Conservation (phyloP, 495 filamentous ascomycete species). For the Penicillium coffeae region DNA sequence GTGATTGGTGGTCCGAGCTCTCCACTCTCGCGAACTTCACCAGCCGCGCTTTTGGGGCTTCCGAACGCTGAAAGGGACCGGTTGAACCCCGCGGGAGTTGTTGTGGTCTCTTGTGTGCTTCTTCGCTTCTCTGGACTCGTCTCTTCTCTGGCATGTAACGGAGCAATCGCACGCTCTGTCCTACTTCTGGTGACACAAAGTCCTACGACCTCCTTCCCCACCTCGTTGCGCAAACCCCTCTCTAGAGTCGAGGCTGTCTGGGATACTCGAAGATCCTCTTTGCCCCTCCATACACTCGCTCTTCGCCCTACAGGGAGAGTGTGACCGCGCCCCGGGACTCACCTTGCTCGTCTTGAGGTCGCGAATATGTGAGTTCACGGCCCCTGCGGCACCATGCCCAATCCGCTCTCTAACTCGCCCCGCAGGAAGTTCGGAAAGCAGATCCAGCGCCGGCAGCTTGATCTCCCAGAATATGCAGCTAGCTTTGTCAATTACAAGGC, state of each 20-base stretch:
- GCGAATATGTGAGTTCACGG: slow-evolving; percentile 31
- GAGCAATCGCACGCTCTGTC: slow-evolving; percentile 1
- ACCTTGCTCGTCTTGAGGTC: slow-evolving; percentile 17
- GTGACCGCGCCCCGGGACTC: slow-evolving; percentile 9
- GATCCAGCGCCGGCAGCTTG: slow-evolving; percentile 96
- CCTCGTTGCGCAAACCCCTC: slow-evolving; percentile 14
- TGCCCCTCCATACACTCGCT: slow-evolving; percentile 1
- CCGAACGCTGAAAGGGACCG: neutral
- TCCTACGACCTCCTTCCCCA: slow-evolving; percentile 25
- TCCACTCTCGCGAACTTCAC: slow-evolving; percentile 14
- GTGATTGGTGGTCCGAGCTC: slow-evolving; percentile 22
- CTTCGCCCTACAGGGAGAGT: neutral
- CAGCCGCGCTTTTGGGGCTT: slow-evolving; percentile 13
- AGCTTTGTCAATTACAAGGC: slow-evolving; percentile 99
- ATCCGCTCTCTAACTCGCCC: slow-evolving; percentile 1
- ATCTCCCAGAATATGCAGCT: slow-evolving; percentile 97
- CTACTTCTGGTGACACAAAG: slow-evolving; percentile 14
- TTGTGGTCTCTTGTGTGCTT: neutral
- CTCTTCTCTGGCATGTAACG: too few species aligned
- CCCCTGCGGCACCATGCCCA: neutral
- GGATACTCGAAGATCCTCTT: neutral
- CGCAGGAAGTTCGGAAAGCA: slow-evolving; percentile 99
- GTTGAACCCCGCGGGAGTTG: neutral
- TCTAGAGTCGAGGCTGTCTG: slow-evolving; percentile 10
- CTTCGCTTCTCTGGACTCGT: too few species aligned